Percentiles rank a stretch among this genome's conserved stretches.
Evolutionary conservation across 1,139 yeast species (phyloP).

Genomic region (Entelexis sorbosivorans): DNA sequence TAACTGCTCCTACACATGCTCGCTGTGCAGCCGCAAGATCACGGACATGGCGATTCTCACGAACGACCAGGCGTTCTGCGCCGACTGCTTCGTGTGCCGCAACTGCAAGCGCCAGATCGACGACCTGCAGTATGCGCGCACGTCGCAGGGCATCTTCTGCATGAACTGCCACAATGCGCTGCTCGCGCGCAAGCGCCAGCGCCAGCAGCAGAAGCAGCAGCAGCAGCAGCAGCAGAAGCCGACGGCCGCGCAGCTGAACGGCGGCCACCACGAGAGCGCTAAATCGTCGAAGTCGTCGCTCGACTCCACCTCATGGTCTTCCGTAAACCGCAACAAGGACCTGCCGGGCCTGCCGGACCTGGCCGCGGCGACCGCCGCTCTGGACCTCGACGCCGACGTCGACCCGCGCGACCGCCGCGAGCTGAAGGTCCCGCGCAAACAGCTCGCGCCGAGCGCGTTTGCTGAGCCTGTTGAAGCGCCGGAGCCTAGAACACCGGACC

Average conservation of each 20-base stretch:
- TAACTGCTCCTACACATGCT: slow-evolving; percentile 81
- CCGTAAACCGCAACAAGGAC: slow-evolving; percentile 18
- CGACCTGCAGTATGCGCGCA: slow-evolving; percentile 83
- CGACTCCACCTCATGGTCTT: background rate
- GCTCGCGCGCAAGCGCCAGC: slow-evolving; percentile 30
- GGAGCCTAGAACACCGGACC: slow-evolving; percentile 1
- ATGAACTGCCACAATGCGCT: slow-evolving; percentile 84
- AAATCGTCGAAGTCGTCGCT: slow-evolving; percentile 8
- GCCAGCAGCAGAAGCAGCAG: slow-evolving; percentile 11
- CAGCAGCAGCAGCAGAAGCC: slow-evolving; percentile 5
- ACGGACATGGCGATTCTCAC: slow-evolving; percentile 94
- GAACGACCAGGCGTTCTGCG: slow-evolving; percentile 88
- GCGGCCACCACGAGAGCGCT: background rate
- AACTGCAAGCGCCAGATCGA: slow-evolving; percentile 81
- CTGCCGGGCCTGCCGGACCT: slow-evolving; percentile 20
- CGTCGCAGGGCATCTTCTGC: slow-evolving; percentile 88
- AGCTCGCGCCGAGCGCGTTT: slow-evolving; percentile 21
- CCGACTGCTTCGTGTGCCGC: slow-evolving; percentile 81
- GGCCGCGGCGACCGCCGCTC: background rate
- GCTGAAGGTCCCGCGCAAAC: slow-evolving; percentile 16
- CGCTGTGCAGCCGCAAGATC: slow-evolving; percentile 77
- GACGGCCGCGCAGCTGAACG: background rate
- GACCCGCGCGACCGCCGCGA: background rate
- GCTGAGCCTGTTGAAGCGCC: background rate
- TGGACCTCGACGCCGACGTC: background rate